Evolutionary conservation across 1,139 yeast species (phyloP), one percentile per base, ranked within the genome.

Genomic region (Debaryomyces singareniensis): DNA sequence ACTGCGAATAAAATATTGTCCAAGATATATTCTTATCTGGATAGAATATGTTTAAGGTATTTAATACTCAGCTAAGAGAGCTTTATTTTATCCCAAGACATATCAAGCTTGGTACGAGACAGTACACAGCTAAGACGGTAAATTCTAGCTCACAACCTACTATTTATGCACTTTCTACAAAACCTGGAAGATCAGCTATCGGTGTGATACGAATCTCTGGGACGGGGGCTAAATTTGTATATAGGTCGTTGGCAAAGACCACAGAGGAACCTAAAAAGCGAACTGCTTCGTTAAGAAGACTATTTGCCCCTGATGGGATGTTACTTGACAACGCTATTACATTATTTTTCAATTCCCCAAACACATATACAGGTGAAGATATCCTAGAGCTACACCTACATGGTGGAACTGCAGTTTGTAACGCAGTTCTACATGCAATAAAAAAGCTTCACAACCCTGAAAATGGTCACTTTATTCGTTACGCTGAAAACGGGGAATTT

Each of bases 311-410:
- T 11, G 25, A 44, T 2, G 37, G 56, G 0, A 38, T 50, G 2
- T 43, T 85, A 1, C 56, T 91, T 3, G 99, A 91, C 53, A 82
- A 83, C 40, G 85, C 96, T 0, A 53, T 91, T 14, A 66, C 83
- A 0, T 45, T 87, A 2, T 81, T 59, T 44, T 87, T 89, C 54
- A 53, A 72, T 14, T 73, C 71, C 2, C 97, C 97, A 0, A 61
- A 65, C n/a, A 80, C 96, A 0, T 93, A 81, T 45, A 91, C 97
- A 0, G 98, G 98, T 1, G 97, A 91, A 53, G 96, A 91, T 44
- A 45, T 82, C 20, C 58, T 89, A 10, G 99, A 91, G 45, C 53
- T 91, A 13, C 97, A 91, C 49, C 55, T 85, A 2, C 99, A 91
- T 53, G 99, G 99, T 3, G 96, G 98, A 5, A 75, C 72, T 9